Base-by-base conservation (phyloP, 768 basidiomycete genomes). In the Leccinum subgranulosum region DNA sequence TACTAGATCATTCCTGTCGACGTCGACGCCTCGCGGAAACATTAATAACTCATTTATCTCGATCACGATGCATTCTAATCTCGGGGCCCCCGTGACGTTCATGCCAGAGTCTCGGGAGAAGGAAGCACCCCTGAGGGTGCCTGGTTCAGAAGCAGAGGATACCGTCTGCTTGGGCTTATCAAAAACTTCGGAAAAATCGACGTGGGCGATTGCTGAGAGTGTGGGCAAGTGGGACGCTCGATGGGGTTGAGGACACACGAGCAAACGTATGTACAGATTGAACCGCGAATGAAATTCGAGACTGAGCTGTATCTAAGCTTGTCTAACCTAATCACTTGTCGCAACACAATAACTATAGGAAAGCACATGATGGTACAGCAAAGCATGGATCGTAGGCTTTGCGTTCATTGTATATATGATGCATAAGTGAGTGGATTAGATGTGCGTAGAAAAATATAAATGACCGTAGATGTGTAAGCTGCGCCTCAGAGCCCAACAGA, bases 111-210 rank as follows among this genome's bases (percentile, higher is more conserved):
- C 60, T 1, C 34, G 19, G 19, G 19, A 48, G 0, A 66, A 69
- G 27, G 69, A 75, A 28, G 63, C 67, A 0, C 77, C 79, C 0
- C 54, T 69, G 4, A 74, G 82, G 39, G 64, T 79, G 4, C 80
- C 84, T 3, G 72, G 77, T 27, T 61, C 52, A 11, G 78, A 84
- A 43, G 81, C 79, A 3, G 84, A 85, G 53, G 84, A 86, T 59
- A 81, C 80, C 1, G 76, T 77, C 70, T 77, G 73, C 62, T 53
- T 84, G 39, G 61, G 84, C 47, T 54, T 81, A 70, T 47, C 69
- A 61, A 51, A 60, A 31, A 52, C 52, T 1, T 36, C 54, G 19
- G 53, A 14, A 17, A 51, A 21, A 21, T 56, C 57, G 3, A 65
- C 62, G 0, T 86, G 82, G 79, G 72, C 75, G 21, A 65, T 81